Evolutionary conservation across 768 basidiomycete genomes (phyloP), one percentile per base, ranked within the genome.

Genomic region (Dioszegia crocea): DNA sequence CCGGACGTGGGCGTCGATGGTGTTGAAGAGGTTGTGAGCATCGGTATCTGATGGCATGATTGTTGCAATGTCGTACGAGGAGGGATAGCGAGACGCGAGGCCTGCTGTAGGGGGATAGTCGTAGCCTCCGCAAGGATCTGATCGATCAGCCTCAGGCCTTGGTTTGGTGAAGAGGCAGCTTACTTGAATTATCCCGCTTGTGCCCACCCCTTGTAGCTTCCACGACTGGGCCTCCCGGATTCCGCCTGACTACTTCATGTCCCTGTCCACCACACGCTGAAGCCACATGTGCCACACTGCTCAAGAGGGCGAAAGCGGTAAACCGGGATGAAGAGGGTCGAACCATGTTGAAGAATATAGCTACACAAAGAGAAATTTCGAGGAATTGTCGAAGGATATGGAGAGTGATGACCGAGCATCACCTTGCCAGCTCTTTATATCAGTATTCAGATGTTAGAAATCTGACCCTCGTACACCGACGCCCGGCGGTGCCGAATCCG

Each of bases 11-110:
- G 67, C 61, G 62, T 75, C 69, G 66, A 79, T 68, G 4, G 53
- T 59, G 4, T 55, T 58, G 61, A 75, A 79, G 6, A 74, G 49
- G 1, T 58, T 33, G 2, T 43, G 45, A 3, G 78, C 78, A 6
- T 61, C 72, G 1, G 64, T 66, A 59, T 79, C 78, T 10, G 62
- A 64, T 0, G 62, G 27, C 17, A 78, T 70, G n/a, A 78, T 59
- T n/a, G 43, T 27, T 9, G 72, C 71, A 1, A 68, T 71, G 11
- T 67, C 54, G 74, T 73, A 76, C 43, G 66, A 63, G 33, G 64
- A 60, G n/a, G 76, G 75, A 58, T 68, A 76, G 6, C 46, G 24
- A n/a, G 65, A 44, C 31, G 57, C 65, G 49, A 68, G 47, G 1
- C 46, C 26, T 26, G 45, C 26, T 0, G 71, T 68, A 11, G 75